phyloP scores from a whole-genome alignment of 768 basidiomycete species.

The Clathrus columnatus region DNA sequence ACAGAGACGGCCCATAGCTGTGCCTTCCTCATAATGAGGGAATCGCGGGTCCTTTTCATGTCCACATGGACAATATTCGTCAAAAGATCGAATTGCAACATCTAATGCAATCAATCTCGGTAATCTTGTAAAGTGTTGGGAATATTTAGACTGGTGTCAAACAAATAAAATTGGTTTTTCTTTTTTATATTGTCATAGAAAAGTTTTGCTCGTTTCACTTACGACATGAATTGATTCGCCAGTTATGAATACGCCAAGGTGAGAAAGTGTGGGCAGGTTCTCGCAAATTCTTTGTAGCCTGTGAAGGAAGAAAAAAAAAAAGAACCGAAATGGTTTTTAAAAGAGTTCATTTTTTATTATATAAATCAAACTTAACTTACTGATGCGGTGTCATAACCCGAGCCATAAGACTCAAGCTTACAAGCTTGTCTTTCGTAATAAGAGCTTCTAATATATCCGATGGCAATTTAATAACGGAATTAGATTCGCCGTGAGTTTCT shows the following conservation, averaged over 20 bases:
- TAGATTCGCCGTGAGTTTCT: background rate
- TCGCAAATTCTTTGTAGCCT: slow-evolving; percentile 1
- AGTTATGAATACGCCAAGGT: slow-evolving; percentile 3
- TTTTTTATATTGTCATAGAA: too few species aligned
- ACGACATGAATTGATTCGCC: background rate
- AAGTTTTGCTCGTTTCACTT: background rate
- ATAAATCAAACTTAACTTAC: background rate
- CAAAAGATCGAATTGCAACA: background rate
- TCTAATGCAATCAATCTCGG: background rate
- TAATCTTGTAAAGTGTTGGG: slow-evolving; percentile 3
- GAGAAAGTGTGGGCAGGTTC: background rate
- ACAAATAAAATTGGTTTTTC: background rate
- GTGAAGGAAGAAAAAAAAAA: background rate
- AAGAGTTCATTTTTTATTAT: too few species aligned
- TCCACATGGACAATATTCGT: background rate
- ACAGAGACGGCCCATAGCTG: slow-evolving; percentile 4
- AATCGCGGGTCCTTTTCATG: background rate
- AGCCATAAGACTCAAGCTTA: slow-evolving; percentile 6
- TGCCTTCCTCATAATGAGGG: slow-evolving; percentile 4
- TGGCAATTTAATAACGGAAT: background rate
- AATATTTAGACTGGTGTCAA: slow-evolving; percentile 4
- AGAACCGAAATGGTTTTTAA: too few species aligned
- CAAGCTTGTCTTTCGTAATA: background rate
- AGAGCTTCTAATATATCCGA: background rate
- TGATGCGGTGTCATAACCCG: background rate